Evolutionary conservation across 495 filamentous ascomycete species (phyloP).

Genomic region (Aspergillus baeticus): DNA sequence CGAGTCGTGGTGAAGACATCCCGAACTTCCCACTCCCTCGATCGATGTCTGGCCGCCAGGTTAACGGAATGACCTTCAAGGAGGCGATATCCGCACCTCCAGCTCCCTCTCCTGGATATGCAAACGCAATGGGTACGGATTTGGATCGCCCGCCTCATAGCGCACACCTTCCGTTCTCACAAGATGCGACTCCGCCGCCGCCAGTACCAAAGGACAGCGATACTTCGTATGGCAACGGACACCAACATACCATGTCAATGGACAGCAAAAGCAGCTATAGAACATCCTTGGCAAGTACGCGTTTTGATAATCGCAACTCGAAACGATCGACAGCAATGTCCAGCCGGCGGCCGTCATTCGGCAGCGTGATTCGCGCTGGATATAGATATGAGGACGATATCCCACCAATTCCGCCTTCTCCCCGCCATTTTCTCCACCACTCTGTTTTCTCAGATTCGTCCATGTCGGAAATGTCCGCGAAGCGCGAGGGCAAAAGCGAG

Average conservation of each 20-base stretch:
- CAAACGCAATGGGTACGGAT: constrained; percentile 1
- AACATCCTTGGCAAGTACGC: constrained; percentile 44
- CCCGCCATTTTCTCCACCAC: constrained; percentile 24
- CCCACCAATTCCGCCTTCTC: constrained; percentile 36
- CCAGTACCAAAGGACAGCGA: constrained; percentile 27
- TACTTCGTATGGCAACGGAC: constrained; percentile 7
- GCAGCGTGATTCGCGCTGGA: constrained; percentile 33
- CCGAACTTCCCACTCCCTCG: constrained; percentile 57
- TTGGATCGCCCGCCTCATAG: constrained; percentile 3
- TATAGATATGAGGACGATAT: constrained; percentile 37
- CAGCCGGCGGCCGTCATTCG: constrained; percentile 40
- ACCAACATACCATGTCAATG: constrained; percentile 33
- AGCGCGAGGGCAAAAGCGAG: constrained; percentile 23
- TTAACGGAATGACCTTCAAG: constrained; percentile 19
- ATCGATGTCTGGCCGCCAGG: constrained; percentile 32
- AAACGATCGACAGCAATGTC: constrained; percentile 33
- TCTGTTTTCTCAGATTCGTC: constrained; percentile 28
- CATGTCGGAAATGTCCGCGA: constrained; percentile 22
- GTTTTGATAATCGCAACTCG: constrained; percentile 30
- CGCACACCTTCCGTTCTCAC: constrained; percentile 10
- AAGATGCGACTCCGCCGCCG: constrained; percentile 25
- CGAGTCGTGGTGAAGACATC: constrained; percentile 58
- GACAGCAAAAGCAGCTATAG: constrained; percentile 48
- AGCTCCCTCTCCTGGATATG: constrained; percentile 18
- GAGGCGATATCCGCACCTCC: constrained; percentile 18